A percentile compares a stretch with the other conserved stretches of the same genome.
phyloP scores from a whole-genome alignment of 371 early-diverging fungal genomes.

The Mortierella sp. region DNA sequence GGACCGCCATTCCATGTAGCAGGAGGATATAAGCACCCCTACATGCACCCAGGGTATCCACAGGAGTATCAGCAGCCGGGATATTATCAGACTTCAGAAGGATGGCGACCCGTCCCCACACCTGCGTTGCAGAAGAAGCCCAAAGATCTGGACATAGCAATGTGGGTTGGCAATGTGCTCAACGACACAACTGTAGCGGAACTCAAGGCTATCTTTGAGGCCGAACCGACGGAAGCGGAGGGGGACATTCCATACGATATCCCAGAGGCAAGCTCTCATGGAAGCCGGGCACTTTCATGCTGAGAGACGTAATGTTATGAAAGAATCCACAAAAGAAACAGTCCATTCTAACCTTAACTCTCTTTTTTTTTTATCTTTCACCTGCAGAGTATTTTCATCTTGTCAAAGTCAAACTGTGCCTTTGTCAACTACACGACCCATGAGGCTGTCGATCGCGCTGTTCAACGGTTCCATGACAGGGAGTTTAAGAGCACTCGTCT shows the following conservation, averaged over 20 bases:
- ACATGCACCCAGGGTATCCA: constrained; percentile 20
- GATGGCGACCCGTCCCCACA: constrained; percentile 33
- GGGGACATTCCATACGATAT: constrained; percentile 45
- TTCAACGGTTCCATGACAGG: constrained; percentile 58
- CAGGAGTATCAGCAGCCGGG: constrained; percentile 28
- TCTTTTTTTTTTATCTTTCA: neutral
- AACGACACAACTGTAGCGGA: constrained; percentile 59
- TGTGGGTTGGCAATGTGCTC: constrained; percentile 64
- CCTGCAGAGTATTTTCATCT: constrained; percentile 59
- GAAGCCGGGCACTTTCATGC: neutral
- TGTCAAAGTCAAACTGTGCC: constrained; percentile 62
- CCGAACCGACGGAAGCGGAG: constrained; percentile 46
- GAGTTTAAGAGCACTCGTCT: constrained; percentile 60
- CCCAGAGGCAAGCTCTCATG: constrained; percentile 33
- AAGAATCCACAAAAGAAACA: neutral
- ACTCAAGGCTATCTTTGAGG: constrained; percentile 59
- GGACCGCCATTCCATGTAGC: constrained; percentile 16
- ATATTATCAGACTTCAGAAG: constrained; percentile 26
- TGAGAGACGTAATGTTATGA: neutral
- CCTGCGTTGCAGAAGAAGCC: constrained; percentile 60
- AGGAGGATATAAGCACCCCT: constrained; percentile 27
- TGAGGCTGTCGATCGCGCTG: constrained; percentile 61
- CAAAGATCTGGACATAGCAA: constrained; percentile 62
- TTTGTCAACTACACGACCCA: constrained; percentile 63
- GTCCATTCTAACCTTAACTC: constrained; percentile 3